Percentiles rank a stretch among this genome's conserved stretches.
Evolutionary conservation across 495 filamentous ascomycete species (phyloP).

Genomic region (Margaritispora aquatica): DNA sequence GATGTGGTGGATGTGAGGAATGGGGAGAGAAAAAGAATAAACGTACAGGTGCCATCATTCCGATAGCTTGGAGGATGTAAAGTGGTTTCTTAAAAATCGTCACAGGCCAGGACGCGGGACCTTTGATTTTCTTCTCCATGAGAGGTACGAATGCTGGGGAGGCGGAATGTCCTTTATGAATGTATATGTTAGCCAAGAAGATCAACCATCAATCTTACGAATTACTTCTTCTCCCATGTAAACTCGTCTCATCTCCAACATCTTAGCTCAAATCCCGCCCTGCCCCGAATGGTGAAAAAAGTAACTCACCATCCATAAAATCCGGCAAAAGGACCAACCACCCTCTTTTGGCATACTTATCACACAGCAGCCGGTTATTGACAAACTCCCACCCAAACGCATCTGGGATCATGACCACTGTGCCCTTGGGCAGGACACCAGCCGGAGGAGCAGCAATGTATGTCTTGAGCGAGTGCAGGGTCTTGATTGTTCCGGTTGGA

Average conservation of each 20-base stretch:
- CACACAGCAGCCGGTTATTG: conserved; percentile 47
- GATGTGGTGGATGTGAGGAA: background rate
- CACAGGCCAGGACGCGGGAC: background rate
- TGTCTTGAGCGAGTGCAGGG: conserved; percentile 41
- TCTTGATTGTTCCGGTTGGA: conserved; percentile 24
- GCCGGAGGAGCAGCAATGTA: conserved; percentile 40
- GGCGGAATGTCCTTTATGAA: background rate
- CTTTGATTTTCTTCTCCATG: background rate
- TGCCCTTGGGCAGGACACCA: conserved; percentile 30
- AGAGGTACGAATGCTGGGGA: background rate
- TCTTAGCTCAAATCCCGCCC: background rate
- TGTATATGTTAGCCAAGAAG: too few species aligned
- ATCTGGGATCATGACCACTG: conserved; percentile 50
- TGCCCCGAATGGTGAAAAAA: too few species aligned
- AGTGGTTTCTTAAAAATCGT: background rate
- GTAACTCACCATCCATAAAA: conserved; percentile 58
- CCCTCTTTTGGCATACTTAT: conserved; percentile 43
- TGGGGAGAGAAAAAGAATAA: background rate
- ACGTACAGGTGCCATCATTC: background rate
- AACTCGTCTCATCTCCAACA: background rate
- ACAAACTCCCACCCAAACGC: conserved; percentile 52
- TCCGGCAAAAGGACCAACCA: conserved; percentile 49
- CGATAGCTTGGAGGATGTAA: background rate
- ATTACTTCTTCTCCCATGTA: background rate
- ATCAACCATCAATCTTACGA: too few species aligned